Conservation (phyloP, 192 early-diverging fungal genomes). For the Chytriomyces sp. region DNA sequence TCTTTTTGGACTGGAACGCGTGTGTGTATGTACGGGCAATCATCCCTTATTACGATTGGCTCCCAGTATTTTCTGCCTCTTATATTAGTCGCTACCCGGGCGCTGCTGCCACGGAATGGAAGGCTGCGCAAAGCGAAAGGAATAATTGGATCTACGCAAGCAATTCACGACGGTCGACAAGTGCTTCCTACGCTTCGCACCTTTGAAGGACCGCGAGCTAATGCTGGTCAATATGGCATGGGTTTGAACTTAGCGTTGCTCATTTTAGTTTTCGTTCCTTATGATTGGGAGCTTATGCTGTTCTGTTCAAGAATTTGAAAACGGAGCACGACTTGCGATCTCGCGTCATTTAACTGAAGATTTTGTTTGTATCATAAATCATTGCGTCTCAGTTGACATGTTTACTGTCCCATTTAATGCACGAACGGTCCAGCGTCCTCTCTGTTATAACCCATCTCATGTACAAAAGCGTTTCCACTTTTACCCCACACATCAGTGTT, state of each 20-base stretch:
- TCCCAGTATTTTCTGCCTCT: conserved; percentile 20
- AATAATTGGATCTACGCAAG: conserved; percentile 55
- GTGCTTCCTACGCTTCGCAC: conserved; percentile 56
- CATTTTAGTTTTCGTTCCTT: neutral
- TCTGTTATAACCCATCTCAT: too few relatives aligned
- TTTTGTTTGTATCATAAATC: too few relatives aligned
- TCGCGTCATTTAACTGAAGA: conserved; percentile 33
- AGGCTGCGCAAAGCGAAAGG: conserved; percentile 68
- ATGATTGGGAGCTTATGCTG: neutral
- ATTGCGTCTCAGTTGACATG: too few relatives aligned
- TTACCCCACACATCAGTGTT: too few relatives aligned
- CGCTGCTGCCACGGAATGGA: conserved; percentile 66
- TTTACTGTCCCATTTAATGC: too few relatives aligned
- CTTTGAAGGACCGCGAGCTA: conserved; percentile 60
- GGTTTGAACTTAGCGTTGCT: conserved; percentile 36
- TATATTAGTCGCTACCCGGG: conserved; percentile 52
- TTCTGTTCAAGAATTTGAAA: conserved; percentile 31
- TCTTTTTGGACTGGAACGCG: too few relatives aligned
- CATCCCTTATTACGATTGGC: too few relatives aligned
- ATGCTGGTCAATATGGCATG: conserved; percentile 48
- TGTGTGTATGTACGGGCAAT: too few relatives aligned
- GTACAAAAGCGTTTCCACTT: too few relatives aligned
- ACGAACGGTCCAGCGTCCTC: too few relatives aligned
- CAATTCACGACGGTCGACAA: conserved; percentile 57
- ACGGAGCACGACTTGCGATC: conserved; percentile 39